Conservation (phyloP, 2,329 filamentous ascomycete species). For the Tolypocladium guangdongense region DNA sequence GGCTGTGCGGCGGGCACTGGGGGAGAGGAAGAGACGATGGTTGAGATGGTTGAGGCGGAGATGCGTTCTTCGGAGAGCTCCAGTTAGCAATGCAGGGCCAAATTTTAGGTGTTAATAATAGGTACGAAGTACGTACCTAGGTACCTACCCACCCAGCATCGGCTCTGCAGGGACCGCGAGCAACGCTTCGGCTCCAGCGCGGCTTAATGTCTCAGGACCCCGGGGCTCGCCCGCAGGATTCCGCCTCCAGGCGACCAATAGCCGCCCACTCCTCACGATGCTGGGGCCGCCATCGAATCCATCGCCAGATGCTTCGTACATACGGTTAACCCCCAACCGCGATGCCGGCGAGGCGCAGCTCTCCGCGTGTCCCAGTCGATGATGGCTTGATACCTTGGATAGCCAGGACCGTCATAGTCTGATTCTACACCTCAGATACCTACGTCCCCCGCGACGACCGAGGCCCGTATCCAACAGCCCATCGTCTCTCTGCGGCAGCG, state of each 20-base stretch:
- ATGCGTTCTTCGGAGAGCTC: slow-evolving; percentile 7
- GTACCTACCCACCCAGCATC: neutral
- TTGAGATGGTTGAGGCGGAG: neutral
- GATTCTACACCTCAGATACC: neutral
- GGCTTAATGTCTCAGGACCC: slow-evolving; percentile 4
- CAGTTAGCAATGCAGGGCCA: slow-evolving; percentile 1
- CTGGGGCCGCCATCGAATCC: neutral
- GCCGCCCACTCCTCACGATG: slow-evolving; percentile 1
- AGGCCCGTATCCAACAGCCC: neutral
- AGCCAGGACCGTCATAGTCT: too few relatives aligned
- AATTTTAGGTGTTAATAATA: too few relatives aligned
- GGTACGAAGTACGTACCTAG: too few relatives aligned
- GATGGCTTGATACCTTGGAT: neutral
- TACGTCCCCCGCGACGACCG: too few relatives aligned
- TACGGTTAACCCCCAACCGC: neutral
- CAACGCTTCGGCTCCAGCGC: neutral
- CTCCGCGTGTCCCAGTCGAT: neutral
- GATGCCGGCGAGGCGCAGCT: neutral
- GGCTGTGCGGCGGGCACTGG: slow-evolving; percentile 1
- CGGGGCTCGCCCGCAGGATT: slow-evolving; percentile 4
- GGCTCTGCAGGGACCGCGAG: neutral
- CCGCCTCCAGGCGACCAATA: slow-evolving; percentile 9
- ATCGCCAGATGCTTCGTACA: neutral
- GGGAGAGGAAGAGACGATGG: slow-evolving; percentile 2
- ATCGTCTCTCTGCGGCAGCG: neutral